Base-by-base conservation (phyloP, 2,329 filamentous ascomycete species). In the Verticillium nubilum region DNA sequence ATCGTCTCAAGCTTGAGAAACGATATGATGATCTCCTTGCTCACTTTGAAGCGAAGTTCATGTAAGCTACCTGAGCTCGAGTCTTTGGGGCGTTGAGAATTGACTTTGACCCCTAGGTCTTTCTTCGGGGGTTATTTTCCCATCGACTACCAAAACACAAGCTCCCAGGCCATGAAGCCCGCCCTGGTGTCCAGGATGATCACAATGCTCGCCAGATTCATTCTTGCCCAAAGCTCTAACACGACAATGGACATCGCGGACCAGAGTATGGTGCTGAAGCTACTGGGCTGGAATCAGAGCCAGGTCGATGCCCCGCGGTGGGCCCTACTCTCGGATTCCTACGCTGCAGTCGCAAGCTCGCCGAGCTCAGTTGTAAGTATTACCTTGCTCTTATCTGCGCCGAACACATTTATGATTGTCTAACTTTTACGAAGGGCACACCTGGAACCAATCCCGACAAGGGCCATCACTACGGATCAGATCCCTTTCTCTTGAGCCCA, bases 81-180 rank as follows among this genome's bases (percentile, higher is more conserved):
- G 12, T 2, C 19, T 13, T 0, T 1, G n/a, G n/a, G n/a, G n/a
- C n/a, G n/a, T n/a, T n/a, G n/a, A n/a, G n/a, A 19, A 1, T 9
- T 26, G 17, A 25, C 2, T 17, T 54, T 27, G 29, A 12, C 5
- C 5, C 17, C n/a, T 37, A 60, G 60, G 17, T 60, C 58, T 1
- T 63, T 65, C 23, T 68, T 68, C 53, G 52, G 58, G 2, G 64
- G 64, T 4, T 68, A 63, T 52, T 53, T 63, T 23, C 65, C 66
- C 3, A 64, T 67, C 27, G 66, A 67, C 15, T 64, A 64, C 55
- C 63, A 65, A 15, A 58, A 64, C 17, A 60, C 60, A 23, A 63
- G 52, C 26, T 61, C 31, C 5, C 63, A 65, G 1, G 54, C 64
- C 1, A 63, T 65, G 37, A 57, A 59, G n/a, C 66, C 66, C 6